Base-by-base conservation (phyloP, 768 basidiomycete species). In the Kwoniella sp. region DNA sequence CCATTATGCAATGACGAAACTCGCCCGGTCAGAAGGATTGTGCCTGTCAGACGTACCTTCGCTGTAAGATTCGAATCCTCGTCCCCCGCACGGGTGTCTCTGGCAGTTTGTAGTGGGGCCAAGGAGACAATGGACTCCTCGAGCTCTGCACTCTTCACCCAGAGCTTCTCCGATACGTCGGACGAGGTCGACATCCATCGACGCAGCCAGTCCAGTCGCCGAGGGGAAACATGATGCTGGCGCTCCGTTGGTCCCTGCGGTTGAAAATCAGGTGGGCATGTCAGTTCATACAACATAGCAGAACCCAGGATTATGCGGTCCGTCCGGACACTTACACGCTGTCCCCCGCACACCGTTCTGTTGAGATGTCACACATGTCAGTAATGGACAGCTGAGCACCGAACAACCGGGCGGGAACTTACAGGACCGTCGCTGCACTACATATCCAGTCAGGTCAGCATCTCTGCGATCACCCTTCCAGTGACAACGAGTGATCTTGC, bases 101-200 rank as follows among this genome's bases (percentile, higher is more conserved):
- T 91, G 91, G 58, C 90, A 91, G 75, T 93, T 92, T 76, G 89
- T 89, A 0, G 91, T 92, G 0, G 91, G 91, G 0, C 87, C 91
- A 20, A 92, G 85, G 30, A 91, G 55, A 53, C 64, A 66, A 30
- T 71, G 69, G 25, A 66, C 68, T 25, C 85, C 82, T 77, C 86
- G 85, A 11, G 85, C 85, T 9, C 83, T 81, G 54, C 82, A 81
- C 73, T 87, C 87, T 25, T 86, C 84, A 1, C 83, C 86, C 1
- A 88, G 80, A 12, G 85, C 84, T 50, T 83, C 75, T 11, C 86
- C 86, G 22, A 87, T 82, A 41, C 81, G 70, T 17, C 66, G 66
- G 13, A 84, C 83, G 7, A 87, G 83, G 4, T 84, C 84, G 2
- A 84, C 69, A 61, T 87, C 86, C 68, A 86, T 87, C 0, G 86